A percentile compares a stretch with the other conserved stretches of the same genome.
These are phyloP conservation scores for Ophiostoma tasmaniense DNA, from an alignment of 2,329 filamentous ascomycete genomes.

Conservation along the genomic window DNA sequence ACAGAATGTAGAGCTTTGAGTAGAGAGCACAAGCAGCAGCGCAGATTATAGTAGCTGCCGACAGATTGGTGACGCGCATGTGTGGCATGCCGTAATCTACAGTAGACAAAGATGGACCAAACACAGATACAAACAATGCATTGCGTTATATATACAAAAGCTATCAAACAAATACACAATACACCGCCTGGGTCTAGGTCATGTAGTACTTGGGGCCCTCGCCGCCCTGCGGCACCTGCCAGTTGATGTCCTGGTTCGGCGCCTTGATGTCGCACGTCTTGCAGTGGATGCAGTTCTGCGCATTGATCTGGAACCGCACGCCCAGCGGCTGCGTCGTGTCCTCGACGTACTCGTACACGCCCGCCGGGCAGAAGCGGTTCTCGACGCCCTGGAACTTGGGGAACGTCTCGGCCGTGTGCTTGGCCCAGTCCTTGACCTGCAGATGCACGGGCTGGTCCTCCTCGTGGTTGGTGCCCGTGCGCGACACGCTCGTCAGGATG, in stretches of 20 bases:
- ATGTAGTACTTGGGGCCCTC: constrained; percentile 67
- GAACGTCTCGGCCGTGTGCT: constrained; percentile 73
- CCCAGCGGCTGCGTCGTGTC: constrained; percentile 78
- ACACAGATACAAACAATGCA: background rate
- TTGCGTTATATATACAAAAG: background rate
- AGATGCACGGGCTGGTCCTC: constrained; percentile 96
- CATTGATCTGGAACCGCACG: constrained; percentile 93
- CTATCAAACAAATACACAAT: background rate
- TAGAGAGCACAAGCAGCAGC: background rate
- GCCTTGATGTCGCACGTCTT: constrained; percentile 99
- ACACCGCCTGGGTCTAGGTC: too few species aligned
- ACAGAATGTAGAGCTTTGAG: too few species aligned
- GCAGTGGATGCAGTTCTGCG: constrained; percentile 98
- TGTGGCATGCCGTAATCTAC: background rate
- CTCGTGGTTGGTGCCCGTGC: constrained; percentile 96
- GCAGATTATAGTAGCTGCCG: too few species aligned
- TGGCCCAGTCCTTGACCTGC: constrained; percentile 91
- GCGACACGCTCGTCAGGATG: constrained; percentile 87
- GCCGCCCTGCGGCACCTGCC: constrained; percentile 88
- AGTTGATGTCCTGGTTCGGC: constrained; percentile 93
- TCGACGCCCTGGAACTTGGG: constrained; percentile 86
- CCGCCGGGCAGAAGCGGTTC: constrained; percentile 93
- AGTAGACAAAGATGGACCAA: background rate
- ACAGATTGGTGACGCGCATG: background rate
- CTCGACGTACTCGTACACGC: constrained; percentile 97